phyloP scores from a whole-genome alignment of 2,329 filamentous ascomycete species.

The Lachnellula cervina region DNA sequence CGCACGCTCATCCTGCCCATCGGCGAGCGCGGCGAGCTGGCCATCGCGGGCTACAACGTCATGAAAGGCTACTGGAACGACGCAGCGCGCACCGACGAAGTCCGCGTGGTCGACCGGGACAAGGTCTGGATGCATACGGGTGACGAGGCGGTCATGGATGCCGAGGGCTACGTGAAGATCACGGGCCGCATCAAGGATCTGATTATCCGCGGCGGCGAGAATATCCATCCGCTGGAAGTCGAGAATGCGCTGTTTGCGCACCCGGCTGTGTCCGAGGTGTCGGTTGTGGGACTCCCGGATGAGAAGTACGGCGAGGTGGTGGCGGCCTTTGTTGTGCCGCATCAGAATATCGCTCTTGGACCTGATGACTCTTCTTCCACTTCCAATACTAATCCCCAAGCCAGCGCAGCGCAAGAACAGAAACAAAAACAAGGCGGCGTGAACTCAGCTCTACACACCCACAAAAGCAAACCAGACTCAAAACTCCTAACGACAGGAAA shows the following conservation, averaged over 20 bases:
- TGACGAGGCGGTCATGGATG: slow-evolving; percentile 84
- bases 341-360: slow-evolving; percentile 29
- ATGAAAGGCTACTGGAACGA: slow-evolving; percentile 93
- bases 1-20: slow-evolving; percentile 54
- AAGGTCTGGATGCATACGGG: slow-evolving; percentile 83
- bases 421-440: neutral
- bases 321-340: slow-evolving; percentile 70
- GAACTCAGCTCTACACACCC: neutral
- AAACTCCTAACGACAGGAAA: slow-evolving; percentile 48
- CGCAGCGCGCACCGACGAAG: slow-evolving; percentile 61
- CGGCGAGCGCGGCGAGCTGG: slow-evolving; percentile 72
- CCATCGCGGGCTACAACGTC: slow-evolving; percentile 76
- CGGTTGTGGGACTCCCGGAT: slow-evolving; percentile 80
- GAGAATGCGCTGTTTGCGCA: slow-evolving; percentile 82
- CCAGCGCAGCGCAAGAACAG: neutral
- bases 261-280: slow-evolving; percentile 65
- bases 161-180: slow-evolving; percentile 77
- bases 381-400: neutral
- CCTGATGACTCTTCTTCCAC: slow-evolving; percentile 17
- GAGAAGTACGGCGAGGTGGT: slow-evolving; percentile 81
- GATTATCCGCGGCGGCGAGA: slow-evolving; percentile 92
- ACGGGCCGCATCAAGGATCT: slow-evolving; percentile 92
- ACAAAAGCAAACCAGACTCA: slow-evolving; percentile 10
- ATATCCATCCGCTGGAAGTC: slow-evolving; percentile 89
- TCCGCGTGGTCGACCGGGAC: slow-evolving; percentile 43